Percentiles rank a stretch among this genome's conserved stretches.
Conservation (phyloP, 164 flowering plant species). For the Stephania cephalantha region DNA sequence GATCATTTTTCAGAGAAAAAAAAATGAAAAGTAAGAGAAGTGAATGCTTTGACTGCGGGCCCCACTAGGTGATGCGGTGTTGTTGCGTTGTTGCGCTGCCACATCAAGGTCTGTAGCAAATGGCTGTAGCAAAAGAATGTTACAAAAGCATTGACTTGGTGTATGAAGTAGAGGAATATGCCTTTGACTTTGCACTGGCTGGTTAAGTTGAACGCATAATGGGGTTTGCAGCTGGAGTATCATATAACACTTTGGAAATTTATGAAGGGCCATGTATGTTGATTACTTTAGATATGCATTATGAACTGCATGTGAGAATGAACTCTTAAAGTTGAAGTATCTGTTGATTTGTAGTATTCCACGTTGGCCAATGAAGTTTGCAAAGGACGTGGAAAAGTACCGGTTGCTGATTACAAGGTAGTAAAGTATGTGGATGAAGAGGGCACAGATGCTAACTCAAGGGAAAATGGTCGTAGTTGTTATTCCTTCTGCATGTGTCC, state of each 20-base stretch:
- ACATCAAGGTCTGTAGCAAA: no score
- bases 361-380: slow-evolving; percentile 61
- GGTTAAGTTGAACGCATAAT: not conserved
- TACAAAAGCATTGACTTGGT: no score
- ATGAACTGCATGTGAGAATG: not conserved
- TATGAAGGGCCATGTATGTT: not conserved
- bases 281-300: not conserved
- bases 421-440: slow-evolving; percentile 49
- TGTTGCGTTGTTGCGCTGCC: no score
- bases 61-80: no score
- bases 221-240: not conserved
- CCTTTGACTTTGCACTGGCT: not conserved
- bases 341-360: slow-evolving; percentile 52
- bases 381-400: slow-evolving; percentile 85
- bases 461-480: slow-evolving; percentile 52
- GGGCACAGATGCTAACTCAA: slow-evolving; percentile 18
- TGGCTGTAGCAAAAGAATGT: no score
- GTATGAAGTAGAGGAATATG: not conserved
- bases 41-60: no score
- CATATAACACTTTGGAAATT: not conserved
- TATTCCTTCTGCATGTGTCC: slow-evolving; percentile 99
- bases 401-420: slow-evolving; percentile 97
- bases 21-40: no score
- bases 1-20: no score
- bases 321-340: slow-evolving; percentile 7